These are phyloP conservation scores for Yamadazyma ubonensis DNA, from an alignment of 805 yeast species.

Conservation along the genomic window DNA sequence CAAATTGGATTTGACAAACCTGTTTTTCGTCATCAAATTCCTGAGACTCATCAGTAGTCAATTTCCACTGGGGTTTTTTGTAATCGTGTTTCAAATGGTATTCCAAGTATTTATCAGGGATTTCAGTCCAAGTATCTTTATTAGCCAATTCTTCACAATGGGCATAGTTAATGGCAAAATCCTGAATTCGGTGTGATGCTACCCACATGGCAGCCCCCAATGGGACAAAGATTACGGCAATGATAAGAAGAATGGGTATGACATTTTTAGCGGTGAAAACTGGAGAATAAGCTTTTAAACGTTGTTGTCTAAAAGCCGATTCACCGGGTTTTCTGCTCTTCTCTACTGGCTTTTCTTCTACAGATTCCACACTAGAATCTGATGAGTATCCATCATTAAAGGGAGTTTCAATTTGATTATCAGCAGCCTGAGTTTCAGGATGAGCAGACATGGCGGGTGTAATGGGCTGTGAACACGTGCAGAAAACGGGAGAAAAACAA, in stretches of 20 bases:
- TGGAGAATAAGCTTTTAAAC: slow-evolving; percentile 50
- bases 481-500: too few species aligned
- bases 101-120: slow-evolving; percentile 38
- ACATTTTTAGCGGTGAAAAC: slow-evolving; percentile 44
- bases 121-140: slow-evolving; percentile 30
- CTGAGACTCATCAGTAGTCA: slow-evolving; percentile 41
- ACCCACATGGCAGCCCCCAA: slow-evolving; percentile 49
- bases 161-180: slow-evolving; percentile 40
- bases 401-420: not conserved
- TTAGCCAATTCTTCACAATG: slow-evolving; percentile 40
- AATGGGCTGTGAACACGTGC: too few species aligned
- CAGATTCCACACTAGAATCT: slow-evolving; percentile 23
- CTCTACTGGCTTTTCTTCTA: slow-evolving; percentile 40
- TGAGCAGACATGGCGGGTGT: slow-evolving; percentile 2
- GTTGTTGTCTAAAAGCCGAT: slow-evolving; percentile 56
- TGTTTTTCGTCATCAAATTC: slow-evolving; percentile 48
- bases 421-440: not conserved
- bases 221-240: slow-evolving; percentile 43
- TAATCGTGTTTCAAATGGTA: slow-evolving; percentile 28
- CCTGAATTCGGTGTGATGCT: slow-evolving; percentile 39
- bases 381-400: slow-evolving; percentile 2
- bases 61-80: slow-evolving; percentile 34
- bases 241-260: slow-evolving; percentile 37
- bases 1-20: slow-evolving; percentile 45
- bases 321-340: slow-evolving; percentile 66